Conservation (phyloP, 768 basidiomycete species). For the Podaxis mareebaensis region DNA sequence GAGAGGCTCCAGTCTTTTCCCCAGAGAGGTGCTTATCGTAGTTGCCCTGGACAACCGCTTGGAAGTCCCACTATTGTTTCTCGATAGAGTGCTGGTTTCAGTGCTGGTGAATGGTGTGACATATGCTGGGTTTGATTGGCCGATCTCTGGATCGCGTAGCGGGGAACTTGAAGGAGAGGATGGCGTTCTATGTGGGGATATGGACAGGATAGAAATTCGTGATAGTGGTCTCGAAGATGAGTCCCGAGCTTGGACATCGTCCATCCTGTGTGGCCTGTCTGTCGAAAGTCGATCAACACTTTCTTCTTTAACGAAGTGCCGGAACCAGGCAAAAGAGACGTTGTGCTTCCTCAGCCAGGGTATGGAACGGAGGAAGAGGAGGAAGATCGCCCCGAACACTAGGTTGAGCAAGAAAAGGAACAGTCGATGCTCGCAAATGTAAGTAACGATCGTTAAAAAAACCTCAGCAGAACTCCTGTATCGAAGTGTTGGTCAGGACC, state of each 20-base stretch:
- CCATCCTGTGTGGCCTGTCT: background rate
- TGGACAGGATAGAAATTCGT: background rate
- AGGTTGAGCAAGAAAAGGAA: conserved; percentile 10
- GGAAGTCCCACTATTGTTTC: background rate
- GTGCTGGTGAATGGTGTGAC: background rate
- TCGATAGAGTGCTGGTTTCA: background rate
- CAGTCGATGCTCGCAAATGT: background rate
- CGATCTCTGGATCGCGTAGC: background rate
- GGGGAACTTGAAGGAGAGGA: background rate
- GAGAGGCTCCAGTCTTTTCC: conserved; percentile 3
- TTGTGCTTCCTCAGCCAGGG: background rate
- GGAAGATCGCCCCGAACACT: background rate
- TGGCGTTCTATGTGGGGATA: background rate
- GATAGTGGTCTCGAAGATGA: background rate
- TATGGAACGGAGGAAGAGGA: background rate
- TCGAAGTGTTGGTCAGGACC: background rate
- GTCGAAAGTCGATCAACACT: background rate
- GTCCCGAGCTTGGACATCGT: background rate
- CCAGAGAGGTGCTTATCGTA: background rate
- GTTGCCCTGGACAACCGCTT: background rate
- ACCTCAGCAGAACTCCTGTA: background rate
- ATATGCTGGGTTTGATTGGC: background rate
- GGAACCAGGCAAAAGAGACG: background rate
- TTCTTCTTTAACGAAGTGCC: background rate
- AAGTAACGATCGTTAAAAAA: background rate